These are phyloP conservation scores for Boechera divaricarpa DNA, from an alignment of 345 rosid species.

Conservation along the genomic window DNA sequence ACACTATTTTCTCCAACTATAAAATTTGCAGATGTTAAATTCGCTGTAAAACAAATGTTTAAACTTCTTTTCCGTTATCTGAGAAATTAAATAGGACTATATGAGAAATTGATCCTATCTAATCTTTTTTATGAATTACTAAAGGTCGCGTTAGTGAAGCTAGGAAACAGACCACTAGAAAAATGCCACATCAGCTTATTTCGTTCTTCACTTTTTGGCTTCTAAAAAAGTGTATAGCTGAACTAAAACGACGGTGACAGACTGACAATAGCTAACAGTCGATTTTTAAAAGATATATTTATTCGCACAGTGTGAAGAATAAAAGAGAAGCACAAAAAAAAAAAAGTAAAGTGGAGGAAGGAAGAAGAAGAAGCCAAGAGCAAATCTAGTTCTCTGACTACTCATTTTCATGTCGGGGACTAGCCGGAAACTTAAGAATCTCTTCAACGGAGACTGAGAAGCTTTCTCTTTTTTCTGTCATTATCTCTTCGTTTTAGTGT, in stretches of 20 bases:
- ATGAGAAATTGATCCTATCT: not conserved
- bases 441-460: conserved; percentile 16
- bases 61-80: not conserved
- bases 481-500: conserved; percentile 29
- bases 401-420: conserved; percentile 37
- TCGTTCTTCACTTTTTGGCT: conserved; percentile 5
- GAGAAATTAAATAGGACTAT: too few relatives aligned
- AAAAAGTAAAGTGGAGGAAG: conserved; percentile 31
- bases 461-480: not conserved
- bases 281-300: conserved; percentile 16
- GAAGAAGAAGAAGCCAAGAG: conserved; percentile 22
- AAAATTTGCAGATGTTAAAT: not conserved
- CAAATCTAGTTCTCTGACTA: conserved; percentile 20
- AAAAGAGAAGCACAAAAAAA: not conserved
- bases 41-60: not conserved
- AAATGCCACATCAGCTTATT: conserved; percentile 20
- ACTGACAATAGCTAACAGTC: conserved; percentile 29
- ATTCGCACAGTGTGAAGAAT: not conserved
- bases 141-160: conserved; percentile 5
- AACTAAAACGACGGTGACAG: conserved; percentile 40
- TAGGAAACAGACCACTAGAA: conserved; percentile 23
- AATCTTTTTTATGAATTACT: not conserved
- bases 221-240: not conserved
- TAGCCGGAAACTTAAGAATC: conserved; percentile 25
- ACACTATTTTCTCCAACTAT: too few relatives aligned